Percentiles rank a stretch among this genome's conserved stretches.
These are phyloP conservation scores for Aureobasidium musti DNA, from an alignment of 2,329 filamentous ascomycete species.

Conservation along the genomic window DNA sequence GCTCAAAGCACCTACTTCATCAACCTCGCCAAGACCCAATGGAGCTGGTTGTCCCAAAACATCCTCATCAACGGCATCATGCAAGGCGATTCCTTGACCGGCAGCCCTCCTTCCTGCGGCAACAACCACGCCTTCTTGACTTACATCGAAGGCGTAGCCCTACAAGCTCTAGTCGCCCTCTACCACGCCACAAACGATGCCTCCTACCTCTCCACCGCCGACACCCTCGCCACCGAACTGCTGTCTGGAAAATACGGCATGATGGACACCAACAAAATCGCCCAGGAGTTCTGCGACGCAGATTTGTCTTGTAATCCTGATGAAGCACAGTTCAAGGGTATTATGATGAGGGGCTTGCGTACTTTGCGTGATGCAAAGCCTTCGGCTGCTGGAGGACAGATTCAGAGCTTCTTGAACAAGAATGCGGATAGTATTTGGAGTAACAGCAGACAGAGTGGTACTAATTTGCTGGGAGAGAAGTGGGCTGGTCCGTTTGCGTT, in stretches of 20 bases:
- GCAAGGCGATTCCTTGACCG: slow-evolving; percentile 26
- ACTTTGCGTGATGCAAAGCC: slow-evolving; percentile 58
- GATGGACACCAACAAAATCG: slow-evolving; percentile 40
- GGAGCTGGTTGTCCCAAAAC: slow-evolving; percentile 55
- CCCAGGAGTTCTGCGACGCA: slow-evolving; percentile 44
- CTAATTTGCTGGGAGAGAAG: slow-evolving; percentile 58
- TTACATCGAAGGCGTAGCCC: slow-evolving; percentile 64
- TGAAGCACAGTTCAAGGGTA: slow-evolving; percentile 67
- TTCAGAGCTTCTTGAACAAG: slow-evolving; percentile 53
- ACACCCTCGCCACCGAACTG: slow-evolving; percentile 41
- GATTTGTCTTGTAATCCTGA: slow-evolving; percentile 27
- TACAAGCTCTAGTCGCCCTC: slow-evolving; percentile 60
- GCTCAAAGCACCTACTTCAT: slow-evolving; percentile 46
- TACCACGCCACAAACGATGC: slow-evolving; percentile 42
- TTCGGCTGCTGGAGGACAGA: slow-evolving; percentile 50
- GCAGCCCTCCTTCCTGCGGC: slow-evolving; percentile 49
- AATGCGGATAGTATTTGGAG: slow-evolving; percentile 69
- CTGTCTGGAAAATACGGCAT: slow-evolving; percentile 19
- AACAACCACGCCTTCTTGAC: slow-evolving; percentile 52
- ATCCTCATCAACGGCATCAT: slow-evolving; percentile 58
- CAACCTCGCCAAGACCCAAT: slow-evolving; percentile 51
- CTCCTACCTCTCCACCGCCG: slow-evolving; percentile 43
- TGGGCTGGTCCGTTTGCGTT: slow-evolving; percentile 62
- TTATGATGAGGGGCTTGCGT: slow-evolving; percentile 66
- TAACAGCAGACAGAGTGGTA: slow-evolving; percentile 52